These are phyloP conservation scores for Globisporangium splendens DNA, from an alignment of 352 stramenopile genomes.

Conservation along the genomic window DNA sequence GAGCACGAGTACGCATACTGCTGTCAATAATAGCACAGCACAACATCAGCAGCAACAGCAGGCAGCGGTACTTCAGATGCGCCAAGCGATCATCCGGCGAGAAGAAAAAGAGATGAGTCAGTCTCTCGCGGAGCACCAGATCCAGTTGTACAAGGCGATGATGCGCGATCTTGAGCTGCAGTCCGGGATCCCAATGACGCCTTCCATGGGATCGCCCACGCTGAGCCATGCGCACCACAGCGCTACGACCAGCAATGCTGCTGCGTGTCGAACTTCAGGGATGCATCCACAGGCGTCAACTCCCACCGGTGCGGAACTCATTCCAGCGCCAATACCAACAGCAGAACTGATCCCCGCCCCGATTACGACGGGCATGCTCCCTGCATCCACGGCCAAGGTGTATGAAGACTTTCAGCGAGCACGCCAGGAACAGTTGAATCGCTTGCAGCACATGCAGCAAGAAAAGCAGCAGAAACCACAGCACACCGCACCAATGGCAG, in stretches of 20 bases:
- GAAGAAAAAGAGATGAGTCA: conserved; percentile 15
- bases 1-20: too few species aligned
- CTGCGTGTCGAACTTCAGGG: not conserved
- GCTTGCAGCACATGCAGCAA: conserved; percentile 50
- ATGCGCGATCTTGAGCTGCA: conserved; percentile 49
- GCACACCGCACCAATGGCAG: conserved; percentile 2
- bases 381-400: not conserved
- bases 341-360: not conserved
- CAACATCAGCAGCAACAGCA: not conserved
- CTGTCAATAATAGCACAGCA: too few species aligned
- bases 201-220: not conserved
- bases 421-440: conserved; percentile 42
- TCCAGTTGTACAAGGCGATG: conserved; percentile 31
- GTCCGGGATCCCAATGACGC: conserved; percentile 8
- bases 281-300: conserved; percentile 7
- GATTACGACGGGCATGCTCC: not conserved
- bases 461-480: conserved; percentile 26
- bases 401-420: conserved; percentile 44
- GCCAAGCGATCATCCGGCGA: conserved; percentile 8
- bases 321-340: conserved; percentile 3
- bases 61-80: conserved; percentile 4
- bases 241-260: conserved; percentile 6
- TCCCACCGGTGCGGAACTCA: conserved; percentile 5
- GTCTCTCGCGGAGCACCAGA: conserved; percentile 15
- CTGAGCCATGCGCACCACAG: conserved; percentile 9